Evolutionary conservation across 768 basidiomycete species (phyloP), one percentile per base, ranked within the genome.

Genomic region (Naganishia vaughanmartiniae): DNA sequence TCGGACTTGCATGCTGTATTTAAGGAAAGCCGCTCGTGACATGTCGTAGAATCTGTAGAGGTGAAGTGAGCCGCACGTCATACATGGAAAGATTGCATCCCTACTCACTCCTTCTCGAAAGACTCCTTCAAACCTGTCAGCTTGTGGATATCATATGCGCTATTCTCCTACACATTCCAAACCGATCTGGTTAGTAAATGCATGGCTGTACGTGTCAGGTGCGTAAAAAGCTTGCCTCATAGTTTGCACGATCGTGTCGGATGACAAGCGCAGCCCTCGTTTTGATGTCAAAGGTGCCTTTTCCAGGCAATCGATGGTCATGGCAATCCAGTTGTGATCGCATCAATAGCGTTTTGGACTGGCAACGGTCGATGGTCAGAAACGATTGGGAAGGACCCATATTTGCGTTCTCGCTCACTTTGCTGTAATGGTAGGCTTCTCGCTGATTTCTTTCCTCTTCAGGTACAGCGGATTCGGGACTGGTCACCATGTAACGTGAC

Each of bases 231-330:
- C 80, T 36, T 65, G 90, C 90, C 82, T 87, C 85, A 74, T 87
- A 90, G 79, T 98, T 97, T 66, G 92, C 83, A 14, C 90, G 82
- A 78, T 98, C 95, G 78, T 90, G 83, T 1, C 95, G 88, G 55
- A 97, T 88, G 0, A 91, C 87, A 30, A 92, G 80, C 36, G 88
- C 89, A 0, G 93, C 93, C 56, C 95, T 87, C 0, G 95, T 97
- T 81, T 99, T 99, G 82, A 98, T 88, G 78, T 99, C 95, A 75
- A 99, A 99, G 0, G 94, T 88, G 33, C 92, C 93, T 0, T 88
- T 89, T 0, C 93, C 93, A 4, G 94, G 94, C 34, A 98, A 82
- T 53, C 90, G 85, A 15, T 81, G 74, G 76, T 97, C 91, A 0
- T 87, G 82, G 74, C 93, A 92, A 77, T 99, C 95, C 7, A 99